Evolutionary conservation across 2,329 filamentous ascomycete species (phyloP), one percentile per base, ranked within the genome.

Genomic region (Colletotrichum shisoi): DNA sequence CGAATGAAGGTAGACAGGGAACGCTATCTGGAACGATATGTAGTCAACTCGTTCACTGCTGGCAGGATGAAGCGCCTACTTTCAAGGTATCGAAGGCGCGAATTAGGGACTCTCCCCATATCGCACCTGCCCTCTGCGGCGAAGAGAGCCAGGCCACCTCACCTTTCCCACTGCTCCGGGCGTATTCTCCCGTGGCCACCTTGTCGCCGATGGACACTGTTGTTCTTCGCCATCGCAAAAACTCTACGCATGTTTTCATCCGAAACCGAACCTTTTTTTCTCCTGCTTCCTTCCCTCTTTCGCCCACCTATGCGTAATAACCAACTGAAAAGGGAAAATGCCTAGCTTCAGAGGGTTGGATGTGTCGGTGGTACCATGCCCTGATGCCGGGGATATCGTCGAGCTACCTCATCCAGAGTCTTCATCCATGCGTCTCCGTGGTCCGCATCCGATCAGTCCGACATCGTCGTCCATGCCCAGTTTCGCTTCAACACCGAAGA

Each of bases 341-440:
- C 84, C 84, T 17, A 79, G 73, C 64, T 79, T 85, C 60, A 79
- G 81, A 27, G 83, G 82, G 11, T 76, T 86, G 58, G 79, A 84
- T 34, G 66, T 86, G 27, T 81, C 79, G 2, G 72, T 86, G 45
- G 72, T 79, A 19, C 73, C 78, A 2, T 76, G 79, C 48, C 72
- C 76, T 17, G 74, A 76, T 3, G 71, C 75, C 11, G 73, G 77
- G 51, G 74, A 72, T 21, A 77, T 87, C 3, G 80, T 81, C 15
- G 85, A 88, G 71, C 87, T 84, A 71, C 82, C 83, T 21, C 84
- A 87, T 68, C 84, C 84, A 0, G 83, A 86, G 57, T 79, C 78
- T 57, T 81, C 81, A 0, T 84, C 81, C 17, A 77, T 81, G 49
- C 74, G 72, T 3, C 76, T 81, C 31, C 62, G 74, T 52, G 71